Percentiles rank a stretch among this genome's conserved stretches.
Conservation (phyloP, 1,284 basidiomycete genomes). For the Trametes sp. region DNA sequence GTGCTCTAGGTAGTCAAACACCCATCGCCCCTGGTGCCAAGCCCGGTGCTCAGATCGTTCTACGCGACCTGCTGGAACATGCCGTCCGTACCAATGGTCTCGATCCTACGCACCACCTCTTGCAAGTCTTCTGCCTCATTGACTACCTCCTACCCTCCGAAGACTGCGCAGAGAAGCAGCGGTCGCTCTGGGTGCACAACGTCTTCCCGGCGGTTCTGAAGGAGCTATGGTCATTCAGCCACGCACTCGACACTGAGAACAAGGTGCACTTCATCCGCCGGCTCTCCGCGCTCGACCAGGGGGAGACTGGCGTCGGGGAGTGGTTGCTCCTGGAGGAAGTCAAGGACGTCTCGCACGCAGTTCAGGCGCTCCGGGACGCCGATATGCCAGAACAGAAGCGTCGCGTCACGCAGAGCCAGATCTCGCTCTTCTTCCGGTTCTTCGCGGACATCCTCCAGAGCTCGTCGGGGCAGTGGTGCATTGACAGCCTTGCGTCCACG, state of each 20-base stretch:
- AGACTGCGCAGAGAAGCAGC: slow-evolving; percentile 40
- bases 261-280: slow-evolving; percentile 62
- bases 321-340: slow-evolving; percentile 73
- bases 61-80: slow-evolving; percentile 62
- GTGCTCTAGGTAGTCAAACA: slow-evolving; percentile 47
- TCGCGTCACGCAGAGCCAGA: slow-evolving; percentile 46
- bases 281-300: slow-evolving; percentile 64
- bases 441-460: slow-evolving; percentile 46
- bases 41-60: slow-evolving; percentile 52
- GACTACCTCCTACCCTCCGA: slow-evolving; percentile 61
- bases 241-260: slow-evolving; percentile 60
- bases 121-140: slow-evolving; percentile 63
- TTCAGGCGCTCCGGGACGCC: slow-evolving; percentile 46
- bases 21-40: slow-evolving; percentile 47
- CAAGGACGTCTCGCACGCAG: slow-evolving; percentile 49
- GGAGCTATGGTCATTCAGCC: slow-evolving; percentile 64
- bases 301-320: slow-evolving; percentile 66
- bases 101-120: slow-evolving; percentile 64
- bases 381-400: slow-evolving; percentile 40
- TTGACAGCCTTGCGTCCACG: slow-evolving; percentile 34
- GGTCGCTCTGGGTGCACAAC: slow-evolving; percentile 56
- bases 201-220: slow-evolving; percentile 63
- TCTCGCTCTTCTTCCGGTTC: slow-evolving; percentile 51
- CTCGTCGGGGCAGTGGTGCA: slow-evolving; percentile 46
- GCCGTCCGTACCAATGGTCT: slow-evolving; percentile 46